Evolutionary conservation across 208 protist genomes (phyloP).

Genomic region (Crithidia expoeki): DNA sequence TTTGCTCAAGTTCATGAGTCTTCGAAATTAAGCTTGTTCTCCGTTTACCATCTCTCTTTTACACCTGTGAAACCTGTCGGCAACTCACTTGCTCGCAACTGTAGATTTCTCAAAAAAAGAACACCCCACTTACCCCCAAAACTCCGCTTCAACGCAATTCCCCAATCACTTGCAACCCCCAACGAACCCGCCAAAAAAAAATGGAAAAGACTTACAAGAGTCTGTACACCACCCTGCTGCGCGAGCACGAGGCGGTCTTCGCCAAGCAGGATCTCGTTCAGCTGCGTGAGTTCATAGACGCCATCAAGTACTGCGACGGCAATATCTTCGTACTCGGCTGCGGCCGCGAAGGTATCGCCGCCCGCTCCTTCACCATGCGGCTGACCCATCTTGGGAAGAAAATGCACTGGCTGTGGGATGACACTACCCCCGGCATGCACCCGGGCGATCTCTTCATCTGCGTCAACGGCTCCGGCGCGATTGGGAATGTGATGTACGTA

Average conservation of each 20-base stretch:
- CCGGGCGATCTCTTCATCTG: slow-evolving; percentile 19
- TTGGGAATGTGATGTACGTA: slow-evolving; percentile 21
- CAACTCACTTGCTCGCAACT: too few relatives aligned
- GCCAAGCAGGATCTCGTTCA: slow-evolving; percentile 18
- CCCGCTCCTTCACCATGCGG: slow-evolving; percentile 13
- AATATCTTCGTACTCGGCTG: slow-evolving; percentile 15
- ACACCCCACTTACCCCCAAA: too few relatives aligned
- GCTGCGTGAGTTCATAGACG: slow-evolving; percentile 15
- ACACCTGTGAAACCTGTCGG: too few relatives aligned
- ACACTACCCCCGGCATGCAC: slow-evolving; percentile 29
- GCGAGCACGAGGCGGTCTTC: slow-evolving; percentile 18
- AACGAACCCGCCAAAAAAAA: too few relatives aligned
- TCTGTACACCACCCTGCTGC: slow-evolving; percentile 3
- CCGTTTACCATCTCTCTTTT: too few relatives aligned
- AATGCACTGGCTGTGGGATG: slow-evolving; percentile 11
- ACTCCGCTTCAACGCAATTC: not conserved
- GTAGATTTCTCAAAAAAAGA: too few relatives aligned
- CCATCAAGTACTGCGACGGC: slow-evolving; percentile 12
- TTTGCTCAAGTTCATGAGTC: too few relatives aligned
- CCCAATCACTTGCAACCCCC: too few relatives aligned
- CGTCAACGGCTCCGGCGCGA: slow-evolving; percentile 25
- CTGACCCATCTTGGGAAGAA: slow-evolving; percentile 14
- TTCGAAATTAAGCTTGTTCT: too few relatives aligned
- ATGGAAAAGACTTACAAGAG: slow-evolving; percentile 20
- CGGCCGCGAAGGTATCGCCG: slow-evolving; percentile 23